phyloP scores from a whole-genome alignment of 192 early-diverging fungal species.

The Rhizophagus sp. region DNA sequence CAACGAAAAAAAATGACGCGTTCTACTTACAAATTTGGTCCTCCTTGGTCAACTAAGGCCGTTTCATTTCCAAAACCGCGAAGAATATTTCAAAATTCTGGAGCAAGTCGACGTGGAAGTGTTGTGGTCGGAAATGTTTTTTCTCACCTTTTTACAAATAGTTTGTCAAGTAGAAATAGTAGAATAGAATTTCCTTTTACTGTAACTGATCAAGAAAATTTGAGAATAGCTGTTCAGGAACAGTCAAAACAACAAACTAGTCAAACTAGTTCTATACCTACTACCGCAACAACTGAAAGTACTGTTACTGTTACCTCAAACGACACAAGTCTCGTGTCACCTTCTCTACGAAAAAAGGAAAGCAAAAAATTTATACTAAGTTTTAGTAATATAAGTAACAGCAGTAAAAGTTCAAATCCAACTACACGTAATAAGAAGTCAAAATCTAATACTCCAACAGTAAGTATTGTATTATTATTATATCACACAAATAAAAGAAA shows the following conservation, averaged over 20 bases:
- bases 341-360: slow-evolving; percentile 6
- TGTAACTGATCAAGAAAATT: slow-evolving; percentile 18
- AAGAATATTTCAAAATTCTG: slow-evolving; percentile 21
- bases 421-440: not conserved
- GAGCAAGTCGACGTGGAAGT: slow-evolving; percentile 18
- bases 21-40: not conserved
- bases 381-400: slow-evolving; percentile 8
- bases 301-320: not conserved
- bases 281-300: not conserved
- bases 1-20: not conserved
- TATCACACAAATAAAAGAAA: slow-evolving; percentile 19
- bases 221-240: slow-evolving; percentile 8
- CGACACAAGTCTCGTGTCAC: not conserved
- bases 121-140: not conserved
- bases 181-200: slow-evolving; percentile 23
- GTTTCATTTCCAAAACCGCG: not conserved
- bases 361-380: slow-evolving; percentile 13
- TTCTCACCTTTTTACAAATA: slow-evolving; percentile 10
- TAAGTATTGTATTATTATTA: slow-evolving; percentile 26
- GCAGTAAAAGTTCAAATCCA: not conserved
- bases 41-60: slow-evolving; percentile 3
- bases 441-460: not conserved
- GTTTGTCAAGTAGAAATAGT: slow-evolving; percentile 1
- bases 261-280: not conserved
- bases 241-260: not conserved